Evolutionary conservation across 192 early-diverging fungal species (phyloP).

Genomic region (Coemansia sp.): DNA sequence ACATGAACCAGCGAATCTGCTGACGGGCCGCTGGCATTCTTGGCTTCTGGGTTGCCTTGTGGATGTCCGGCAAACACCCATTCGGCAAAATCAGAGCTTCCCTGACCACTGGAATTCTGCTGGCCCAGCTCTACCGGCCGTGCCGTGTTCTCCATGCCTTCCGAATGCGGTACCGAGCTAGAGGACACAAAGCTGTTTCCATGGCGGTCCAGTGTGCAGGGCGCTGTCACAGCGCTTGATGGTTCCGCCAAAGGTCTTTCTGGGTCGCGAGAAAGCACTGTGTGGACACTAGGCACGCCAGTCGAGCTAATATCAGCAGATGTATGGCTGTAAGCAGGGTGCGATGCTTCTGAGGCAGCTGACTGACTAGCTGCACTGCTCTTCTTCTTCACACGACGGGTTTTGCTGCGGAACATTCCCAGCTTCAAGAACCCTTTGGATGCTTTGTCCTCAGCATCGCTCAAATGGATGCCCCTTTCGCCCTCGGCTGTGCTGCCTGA

Average conservation of each 20-base stretch:
- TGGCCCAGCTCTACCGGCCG: background rate
- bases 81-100: slow-evolving; percentile 31
- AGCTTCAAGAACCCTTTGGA: slow-evolving; percentile 33
- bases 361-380: slow-evolving; percentile 13
- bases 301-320: slow-evolving; percentile 9
- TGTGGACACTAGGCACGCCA: slow-evolving; percentile 14
- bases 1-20: slow-evolving; percentile 38
- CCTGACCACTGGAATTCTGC: slow-evolving; percentile 6
- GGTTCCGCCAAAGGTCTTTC: background rate
- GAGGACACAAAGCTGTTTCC: slow-evolving; percentile 26
- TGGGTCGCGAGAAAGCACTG: slow-evolving; percentile 16
- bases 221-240: background rate
- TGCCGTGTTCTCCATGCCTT: background rate
- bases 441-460: slow-evolving; percentile 12
- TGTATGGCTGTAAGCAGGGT: slow-evolving; percentile 2
- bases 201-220: slow-evolving; percentile 4
- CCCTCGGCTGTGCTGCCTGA: background rate
- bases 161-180: slow-evolving; percentile 1
- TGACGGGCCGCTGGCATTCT: slow-evolving; percentile 13
- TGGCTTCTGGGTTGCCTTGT: slow-evolving; percentile 14
- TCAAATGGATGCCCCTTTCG: background rate
- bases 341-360: slow-evolving; percentile 6
- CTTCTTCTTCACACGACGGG: slow-evolving; percentile 23
- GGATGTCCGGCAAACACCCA: slow-evolving; percentile 43
- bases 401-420: slow-evolving; percentile 40